Conservation (phyloP, 192 early-diverging fungal genomes). For the Rhizophlyctis rosea region DNA sequence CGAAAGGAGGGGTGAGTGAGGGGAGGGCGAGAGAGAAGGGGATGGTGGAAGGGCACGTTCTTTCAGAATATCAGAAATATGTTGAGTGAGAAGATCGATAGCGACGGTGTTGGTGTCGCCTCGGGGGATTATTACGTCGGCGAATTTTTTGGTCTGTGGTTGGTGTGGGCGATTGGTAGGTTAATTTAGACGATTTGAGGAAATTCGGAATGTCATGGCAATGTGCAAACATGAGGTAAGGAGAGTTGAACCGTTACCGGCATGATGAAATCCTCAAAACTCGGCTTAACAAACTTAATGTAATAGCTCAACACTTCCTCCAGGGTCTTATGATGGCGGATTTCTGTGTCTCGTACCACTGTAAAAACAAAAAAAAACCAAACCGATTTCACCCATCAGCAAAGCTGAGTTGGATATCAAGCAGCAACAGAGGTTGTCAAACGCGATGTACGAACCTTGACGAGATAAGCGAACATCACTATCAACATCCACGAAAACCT, state of each 20-base stretch:
- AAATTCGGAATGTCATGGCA: background rate
- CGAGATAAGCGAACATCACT: slow-evolving; percentile 68
- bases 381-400: background rate
- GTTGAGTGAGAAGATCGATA: slow-evolving; percentile 39
- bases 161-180: no score
- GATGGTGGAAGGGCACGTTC: no score
- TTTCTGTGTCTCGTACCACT: slow-evolving; percentile 41
- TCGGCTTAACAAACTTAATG: slow-evolving; percentile 74
- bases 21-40: no score
- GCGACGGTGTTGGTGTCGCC: slow-evolving; percentile 43
- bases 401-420: background rate
- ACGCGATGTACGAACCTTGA: slow-evolving; percentile 7
- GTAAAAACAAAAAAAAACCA: background rate
- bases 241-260: slow-evolving; percentile 41
- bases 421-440: background rate
- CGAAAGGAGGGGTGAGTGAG: no score
- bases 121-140: slow-evolving; percentile 48
- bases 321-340: slow-evolving; percentile 35
- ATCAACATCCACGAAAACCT: slow-evolving; percentile 86
- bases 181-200: background rate
- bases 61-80: slow-evolving; percentile 36
- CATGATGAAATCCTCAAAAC: slow-evolving; percentile 84
- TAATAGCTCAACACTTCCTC: slow-evolving; percentile 66
- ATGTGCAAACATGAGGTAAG: background rate
- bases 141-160: slow-evolving; percentile 40